Conservation (phyloP, 331 rosid genomes). For the Phaseolus coccineus region DNA sequence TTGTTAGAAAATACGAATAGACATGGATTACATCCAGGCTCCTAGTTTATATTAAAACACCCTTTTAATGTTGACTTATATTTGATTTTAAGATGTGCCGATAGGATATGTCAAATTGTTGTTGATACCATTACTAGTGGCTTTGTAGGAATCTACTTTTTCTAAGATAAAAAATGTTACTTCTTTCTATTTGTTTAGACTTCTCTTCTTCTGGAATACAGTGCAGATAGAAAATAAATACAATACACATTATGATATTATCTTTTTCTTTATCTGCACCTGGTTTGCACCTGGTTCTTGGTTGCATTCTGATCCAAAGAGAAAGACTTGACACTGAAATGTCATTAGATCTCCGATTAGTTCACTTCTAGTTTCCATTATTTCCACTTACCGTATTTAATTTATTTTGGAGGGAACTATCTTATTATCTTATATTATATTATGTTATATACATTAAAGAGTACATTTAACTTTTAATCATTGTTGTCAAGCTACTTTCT, state of each 20-base stretch:
- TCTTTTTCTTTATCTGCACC: background rate
- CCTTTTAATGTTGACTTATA: background rate
- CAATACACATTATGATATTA: background rate
- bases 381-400: conserved; percentile 2
- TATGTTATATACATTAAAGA: background rate
- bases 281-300: background rate
- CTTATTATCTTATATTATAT: background rate
- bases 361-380: background rate
- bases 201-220: background rate
- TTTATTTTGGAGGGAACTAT: background rate
- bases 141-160: background rate
- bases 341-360: background rate
- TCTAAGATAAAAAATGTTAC: background rate
- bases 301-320: conserved; percentile 1
- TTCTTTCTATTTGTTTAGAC: background rate
- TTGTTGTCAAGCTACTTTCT: conserved; percentile 4
- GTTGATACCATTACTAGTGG: background rate
- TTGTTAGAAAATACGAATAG: background rate
- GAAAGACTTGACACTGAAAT: conserved; percentile 8
- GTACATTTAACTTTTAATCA: conserved; percentile 9
- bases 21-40: background rate
- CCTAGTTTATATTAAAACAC: conserved; percentile 6
- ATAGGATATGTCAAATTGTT: background rate
- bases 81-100: conserved; percentile 10
- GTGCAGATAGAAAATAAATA: background rate